A percentile compares a stretch with the other conserved stretches of the same genome.
Conservation (phyloP, 2,329 filamentous ascomycete genomes). For the Madurella mycetomatis region DNA sequence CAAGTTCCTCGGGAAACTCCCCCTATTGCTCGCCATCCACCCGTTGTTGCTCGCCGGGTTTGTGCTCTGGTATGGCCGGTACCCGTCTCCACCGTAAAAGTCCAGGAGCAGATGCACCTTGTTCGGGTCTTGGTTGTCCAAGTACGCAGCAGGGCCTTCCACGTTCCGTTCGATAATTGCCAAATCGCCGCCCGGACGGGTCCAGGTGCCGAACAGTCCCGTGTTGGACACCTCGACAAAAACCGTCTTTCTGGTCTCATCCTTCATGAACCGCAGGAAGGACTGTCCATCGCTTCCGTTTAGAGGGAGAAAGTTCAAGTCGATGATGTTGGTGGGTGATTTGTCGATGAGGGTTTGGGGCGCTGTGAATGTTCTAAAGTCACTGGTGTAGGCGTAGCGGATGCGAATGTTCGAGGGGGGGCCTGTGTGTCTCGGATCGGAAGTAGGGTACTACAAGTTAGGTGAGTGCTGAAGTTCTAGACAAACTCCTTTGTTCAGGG, state of each 20-base stretch:
- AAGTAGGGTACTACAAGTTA: conserved; percentile 38
- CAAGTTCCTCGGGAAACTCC: conserved; percentile 42
- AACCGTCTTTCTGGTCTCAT: conserved; percentile 48
- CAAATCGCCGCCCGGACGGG: conserved; percentile 39
- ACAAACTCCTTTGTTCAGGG: neutral
- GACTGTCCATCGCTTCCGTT: conserved; percentile 27
- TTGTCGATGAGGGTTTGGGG: conserved; percentile 49
- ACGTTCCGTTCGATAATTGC: conserved; percentile 41
- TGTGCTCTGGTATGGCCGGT: conserved; percentile 44
- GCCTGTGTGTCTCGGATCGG: conserved; percentile 47
- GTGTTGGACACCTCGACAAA: conserved; percentile 45
- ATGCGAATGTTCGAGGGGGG: conserved; percentile 42
- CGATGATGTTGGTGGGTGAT: conserved; percentile 46
- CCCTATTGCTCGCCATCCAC: conserved; percentile 42
- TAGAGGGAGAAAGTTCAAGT: conserved; percentile 52
- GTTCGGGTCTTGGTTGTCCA: conserved; percentile 37
- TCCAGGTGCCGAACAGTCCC: conserved; percentile 51
- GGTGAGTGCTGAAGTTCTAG: neutral
- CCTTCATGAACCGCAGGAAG: conserved; percentile 53
- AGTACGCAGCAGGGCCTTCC: conserved; percentile 43
- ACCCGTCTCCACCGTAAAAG: conserved; percentile 44
- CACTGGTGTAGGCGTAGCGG: conserved; percentile 51
- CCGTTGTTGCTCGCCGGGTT: conserved; percentile 39
- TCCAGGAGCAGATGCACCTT: conserved; percentile 47
- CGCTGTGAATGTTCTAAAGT: conserved; percentile 49